Evolutionary conservation across 208 protist species (phyloP).

Genomic region (Crithidia expoeki): DNA sequence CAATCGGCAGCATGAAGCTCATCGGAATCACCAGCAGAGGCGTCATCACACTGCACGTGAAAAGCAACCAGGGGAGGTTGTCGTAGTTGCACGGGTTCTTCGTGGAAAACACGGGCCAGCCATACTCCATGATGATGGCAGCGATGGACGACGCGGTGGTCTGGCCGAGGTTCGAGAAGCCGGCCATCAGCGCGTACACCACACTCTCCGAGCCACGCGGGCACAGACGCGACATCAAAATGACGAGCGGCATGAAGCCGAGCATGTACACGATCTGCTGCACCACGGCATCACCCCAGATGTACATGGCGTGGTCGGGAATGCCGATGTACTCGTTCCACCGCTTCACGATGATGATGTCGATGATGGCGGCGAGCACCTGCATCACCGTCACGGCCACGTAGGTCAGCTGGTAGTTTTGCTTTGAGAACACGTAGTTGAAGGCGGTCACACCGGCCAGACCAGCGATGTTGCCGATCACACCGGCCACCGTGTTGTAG

Average conservation of each 20-base stretch:
- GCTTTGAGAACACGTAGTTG: constrained; percentile 65
- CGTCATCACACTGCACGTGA: constrained; percentile 6
- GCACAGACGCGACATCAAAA: constrained; percentile 77
- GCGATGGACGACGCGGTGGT: constrained; percentile 49
- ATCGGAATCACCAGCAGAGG: constrained; percentile 18
- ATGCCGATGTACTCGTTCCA: constrained; percentile 59
- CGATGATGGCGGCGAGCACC: constrained; percentile 49
- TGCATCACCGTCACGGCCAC: constrained; percentile 36
- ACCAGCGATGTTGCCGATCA: constrained; percentile 48
- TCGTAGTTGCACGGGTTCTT: constrained; percentile 63
- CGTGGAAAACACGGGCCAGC: constrained; percentile 50
- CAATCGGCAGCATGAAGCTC: constrained; percentile 17
- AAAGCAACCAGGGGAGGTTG: constrained; percentile 37
- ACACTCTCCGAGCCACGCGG: too few species aligned
- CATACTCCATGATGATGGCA: constrained; percentile 62
- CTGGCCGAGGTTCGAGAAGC: constrained; percentile 80
- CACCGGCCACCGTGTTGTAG: constrained; percentile 54
- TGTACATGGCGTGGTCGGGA: too few species aligned
- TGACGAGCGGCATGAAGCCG: constrained; percentile 72
- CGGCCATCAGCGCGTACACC: constrained; percentile 84
- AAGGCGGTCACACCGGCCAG: constrained; percentile 49
- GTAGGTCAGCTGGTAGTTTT: constrained; percentile 55
- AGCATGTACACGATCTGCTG: constrained; percentile 61
- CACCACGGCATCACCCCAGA: constrained; percentile 74
- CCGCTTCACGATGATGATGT: constrained; percentile 69